phyloP scores from a whole-genome alignment of 169 alveolate genomes.

The Cryptosporidium tyzzeri region DNA sequence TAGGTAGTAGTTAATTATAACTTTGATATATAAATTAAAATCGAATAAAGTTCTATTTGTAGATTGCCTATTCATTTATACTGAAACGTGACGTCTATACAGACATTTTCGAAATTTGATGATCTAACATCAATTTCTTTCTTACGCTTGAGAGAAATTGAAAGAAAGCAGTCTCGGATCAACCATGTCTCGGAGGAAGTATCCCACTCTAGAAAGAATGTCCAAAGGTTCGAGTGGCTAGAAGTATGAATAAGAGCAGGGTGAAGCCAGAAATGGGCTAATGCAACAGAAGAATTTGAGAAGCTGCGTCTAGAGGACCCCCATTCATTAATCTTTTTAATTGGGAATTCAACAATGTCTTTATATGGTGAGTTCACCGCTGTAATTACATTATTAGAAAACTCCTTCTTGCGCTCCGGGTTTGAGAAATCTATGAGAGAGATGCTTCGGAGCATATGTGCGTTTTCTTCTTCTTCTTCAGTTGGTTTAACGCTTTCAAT shows the following conservation, averaged over 20 bases:
- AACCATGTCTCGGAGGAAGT: slow-evolving; percentile 9
- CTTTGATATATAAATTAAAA: neutral
- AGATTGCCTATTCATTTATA: neutral
- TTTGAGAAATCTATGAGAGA: slow-evolving; percentile 57
- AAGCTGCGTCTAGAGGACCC: slow-evolving; percentile 21
- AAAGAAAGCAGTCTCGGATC: slow-evolving; percentile 40
- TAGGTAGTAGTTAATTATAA: neutral
- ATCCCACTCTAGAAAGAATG: slow-evolving; percentile 66
- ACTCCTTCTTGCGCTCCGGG: slow-evolving; percentile 36
- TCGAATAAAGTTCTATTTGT: neutral
- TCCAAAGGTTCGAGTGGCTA: slow-evolving; percentile 38
- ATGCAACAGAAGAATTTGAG: slow-evolving; percentile 14
- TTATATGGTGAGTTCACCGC: slow-evolving; percentile 61
- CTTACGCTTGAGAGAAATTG: slow-evolving; percentile 4
- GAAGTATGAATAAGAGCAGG: slow-evolving; percentile 64
- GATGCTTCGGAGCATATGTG: slow-evolving; percentile 44
- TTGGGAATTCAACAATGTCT: slow-evolving; percentile 64
- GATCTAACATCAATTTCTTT: slow-evolving; percentile 49
- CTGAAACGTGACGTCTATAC: slow-evolving; percentile 37
- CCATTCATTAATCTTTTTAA: slow-evolving; percentile 60
- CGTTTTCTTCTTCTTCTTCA: slow-evolving; percentile 4
- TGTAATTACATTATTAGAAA: neutral
- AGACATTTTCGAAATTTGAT: neutral
- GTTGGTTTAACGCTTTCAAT: neutral
- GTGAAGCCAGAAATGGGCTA: slow-evolving; percentile 68